A percentile compares a stretch with the other conserved stretches of the same genome.
Evolutionary conservation across 2,329 filamentous ascomycete genomes (phyloP).

Genomic region (Fusarium redolens): DNA sequence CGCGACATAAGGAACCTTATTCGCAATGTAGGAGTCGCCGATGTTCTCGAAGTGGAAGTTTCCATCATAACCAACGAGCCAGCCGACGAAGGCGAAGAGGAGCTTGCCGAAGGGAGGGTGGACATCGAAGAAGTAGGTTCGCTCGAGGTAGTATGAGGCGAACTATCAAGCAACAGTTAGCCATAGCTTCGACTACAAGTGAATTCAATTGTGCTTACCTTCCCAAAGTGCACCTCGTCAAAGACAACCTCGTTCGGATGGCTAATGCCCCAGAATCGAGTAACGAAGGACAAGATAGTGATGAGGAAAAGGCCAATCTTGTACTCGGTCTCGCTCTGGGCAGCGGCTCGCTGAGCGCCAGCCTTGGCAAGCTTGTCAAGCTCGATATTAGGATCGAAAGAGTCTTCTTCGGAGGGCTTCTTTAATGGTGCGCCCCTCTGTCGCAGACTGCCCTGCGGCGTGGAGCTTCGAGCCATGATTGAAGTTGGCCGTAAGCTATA

Average conservation of each 20-base stretch:
- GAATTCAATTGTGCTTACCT: constrained; percentile 69
- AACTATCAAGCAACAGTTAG: constrained; percentile 60
- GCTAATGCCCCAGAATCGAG: constrained; percentile 94
- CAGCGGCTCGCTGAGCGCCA: constrained; percentile 48
- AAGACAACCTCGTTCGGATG: constrained; percentile 98
- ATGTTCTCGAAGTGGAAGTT: constrained; percentile 99
- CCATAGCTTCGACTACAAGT: constrained; percentile 1
- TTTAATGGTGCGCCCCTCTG: constrained; percentile 67
- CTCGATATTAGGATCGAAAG: constrained; percentile 57
- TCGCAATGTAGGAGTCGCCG: constrained; percentile 95
- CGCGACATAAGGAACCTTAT: constrained; percentile 97
- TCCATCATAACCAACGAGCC: constrained; percentile 97
- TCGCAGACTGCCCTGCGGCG: constrained; percentile 69
- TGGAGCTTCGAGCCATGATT: constrained; percentile 61
- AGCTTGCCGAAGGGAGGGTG: constrained; percentile 99
- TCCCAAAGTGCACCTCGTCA: constrained; percentile 99
- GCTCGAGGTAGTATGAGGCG: constrained; percentile 87
- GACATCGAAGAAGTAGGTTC: constrained; percentile 99
- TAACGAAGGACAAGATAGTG: constrained; percentile 86
- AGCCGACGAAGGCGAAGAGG: constrained; percentile 95
- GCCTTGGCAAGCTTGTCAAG: constrained; percentile 62
- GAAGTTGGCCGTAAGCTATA: constrained; percentile 24
- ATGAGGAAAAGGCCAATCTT: constrained; percentile 80
- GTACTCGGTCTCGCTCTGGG: constrained; percentile 82
- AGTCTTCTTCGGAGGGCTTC: constrained; percentile 56